Percentiles rank a stretch among this genome's conserved stretches.
Evolutionary conservation across 805 yeast species (phyloP).

Genomic region (Kodamaea sagamina): DNA sequence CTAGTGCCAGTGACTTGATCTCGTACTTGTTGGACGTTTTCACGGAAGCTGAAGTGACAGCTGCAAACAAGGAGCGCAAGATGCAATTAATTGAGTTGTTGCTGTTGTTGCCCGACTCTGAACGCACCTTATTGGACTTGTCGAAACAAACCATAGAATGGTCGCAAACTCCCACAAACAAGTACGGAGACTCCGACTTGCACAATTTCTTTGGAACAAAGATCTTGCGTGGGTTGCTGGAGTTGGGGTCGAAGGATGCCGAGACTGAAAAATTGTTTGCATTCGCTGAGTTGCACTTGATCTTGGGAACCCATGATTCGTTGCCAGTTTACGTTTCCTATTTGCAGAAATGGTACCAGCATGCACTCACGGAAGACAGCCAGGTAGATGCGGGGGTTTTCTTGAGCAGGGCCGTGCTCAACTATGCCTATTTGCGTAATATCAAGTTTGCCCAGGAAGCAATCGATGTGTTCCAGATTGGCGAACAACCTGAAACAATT

Average conservation of each 20-base stretch:
- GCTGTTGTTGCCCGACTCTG: constrained; percentile 44
- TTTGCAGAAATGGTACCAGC: constrained; percentile 43
- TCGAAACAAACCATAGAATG: constrained; percentile 68
- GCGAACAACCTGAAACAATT: constrained; percentile 16
- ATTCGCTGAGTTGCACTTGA: constrained; percentile 72
- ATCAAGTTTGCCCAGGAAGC: constrained; percentile 55
- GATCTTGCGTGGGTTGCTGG: constrained; percentile 44
- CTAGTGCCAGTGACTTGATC: constrained; percentile 78
- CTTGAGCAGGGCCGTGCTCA: constrained; percentile 63
- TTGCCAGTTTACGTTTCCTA: constrained; percentile 44
- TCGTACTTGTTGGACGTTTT: constrained; percentile 72
- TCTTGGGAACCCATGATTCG: constrained; percentile 64
- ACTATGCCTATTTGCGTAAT: constrained; percentile 70
- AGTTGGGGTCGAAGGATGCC: constrained; percentile 16
- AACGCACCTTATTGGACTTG: constrained; percentile 58
- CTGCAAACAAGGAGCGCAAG: constrained; percentile 41
- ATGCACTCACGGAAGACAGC: constrained; percentile 12
- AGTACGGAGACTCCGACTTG: constrained; percentile 73
- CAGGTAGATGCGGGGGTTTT: constrained; percentile 38
- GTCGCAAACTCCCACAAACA: constrained; percentile 50
- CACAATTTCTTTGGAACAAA: constrained; percentile 74
- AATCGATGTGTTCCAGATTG: constrained; percentile 23
- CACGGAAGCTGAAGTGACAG: constrained; percentile 47
- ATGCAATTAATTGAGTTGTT: constrained; percentile 50
- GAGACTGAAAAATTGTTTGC: constrained; percentile 48